Evolutionary conservation across 2,329 filamentous ascomycete species (phyloP), one percentile per base, ranked within the genome.

Genomic region (Trichophyton equinum): DNA sequence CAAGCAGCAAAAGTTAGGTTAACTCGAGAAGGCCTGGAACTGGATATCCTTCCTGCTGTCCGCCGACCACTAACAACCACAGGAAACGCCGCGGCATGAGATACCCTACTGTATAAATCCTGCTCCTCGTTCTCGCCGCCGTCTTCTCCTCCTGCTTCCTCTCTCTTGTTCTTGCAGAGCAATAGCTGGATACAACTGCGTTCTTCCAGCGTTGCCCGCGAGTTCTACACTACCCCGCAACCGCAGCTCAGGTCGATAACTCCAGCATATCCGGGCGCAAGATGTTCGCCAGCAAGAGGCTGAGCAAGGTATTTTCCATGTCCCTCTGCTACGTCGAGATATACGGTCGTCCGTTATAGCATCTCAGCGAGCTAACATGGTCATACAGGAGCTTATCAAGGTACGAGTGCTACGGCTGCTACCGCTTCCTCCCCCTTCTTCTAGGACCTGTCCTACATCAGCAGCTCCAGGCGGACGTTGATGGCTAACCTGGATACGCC

Each of bases 321-420:
- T 44, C 6, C n/a, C n/a, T 20, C n/a, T n/a, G 15, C 6, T n/a
- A 7, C 4, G 15, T n/a, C 40, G n/a, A n/a, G n/a, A 44, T 5
- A n/a, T n/a, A n/a, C 20, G 25, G 53, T 38, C 40, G 22, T 33
- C 22, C 60, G 8, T n/a, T 60, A 42, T 13, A 51, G 44, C 22
- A 30, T 25, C 8, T 20, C 7, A 33, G 30, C 27, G 57, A 57
- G 67, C 71, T 71, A 63, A 72, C 64, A 13, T 49, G 38, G 13
- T 53, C 15, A 42, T 62, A 53, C 65, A 81, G 78, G 81, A 84
- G 75, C 77, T 83, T 60, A 64, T 73, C 4, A 84, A 83, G 76
- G 80, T 82, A 77, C 20, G 22, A 33, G 20, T 33, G 18, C 9
- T 22, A 18, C 27, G 27, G 18, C 27, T 49, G 36, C 46, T 5